These are phyloP conservation scores for Boletus subcaerulescens DNA, from an alignment of 768 basidiomycete species.

Conservation along the genomic window DNA sequence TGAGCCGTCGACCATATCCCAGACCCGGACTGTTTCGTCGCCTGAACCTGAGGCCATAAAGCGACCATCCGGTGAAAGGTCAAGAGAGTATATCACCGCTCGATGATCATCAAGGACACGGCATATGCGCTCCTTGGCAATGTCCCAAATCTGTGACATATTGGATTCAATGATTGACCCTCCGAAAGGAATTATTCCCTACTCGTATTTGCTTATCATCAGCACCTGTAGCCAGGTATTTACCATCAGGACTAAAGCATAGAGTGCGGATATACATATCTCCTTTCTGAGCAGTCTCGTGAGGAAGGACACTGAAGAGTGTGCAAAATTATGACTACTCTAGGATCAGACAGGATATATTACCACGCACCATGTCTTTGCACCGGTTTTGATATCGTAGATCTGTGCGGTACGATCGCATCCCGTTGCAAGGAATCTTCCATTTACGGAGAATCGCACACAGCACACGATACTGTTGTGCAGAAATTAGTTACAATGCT, in stretches of 20 bases:
- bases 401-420: constrained; percentile 96
- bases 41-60: constrained; percentile 89
- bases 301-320: constrained; percentile 60
- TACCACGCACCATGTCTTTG: constrained; percentile 69
- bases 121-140: constrained; percentile 72
- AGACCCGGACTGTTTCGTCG: constrained; percentile 66
- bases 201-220: constrained; percentile 94
- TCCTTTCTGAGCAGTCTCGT: constrained; percentile 70
- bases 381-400: constrained; percentile 86
- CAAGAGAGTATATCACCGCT: constrained; percentile 92
- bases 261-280: constrained; percentile 90
- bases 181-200: constrained; percentile 20
- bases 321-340: constrained; percentile 8
- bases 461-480: constrained; percentile 73
- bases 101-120: constrained; percentile 84
- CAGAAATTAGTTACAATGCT: constrained; percentile 6
- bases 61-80: constrained; percentile 81
- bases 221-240: constrained; percentile 73
- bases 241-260: constrained; percentile 72
- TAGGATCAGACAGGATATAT: not conserved
- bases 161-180: constrained; percentile 7
- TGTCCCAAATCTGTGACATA: constrained; percentile 82
- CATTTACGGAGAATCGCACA: constrained; percentile 92
- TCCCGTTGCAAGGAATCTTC: constrained; percentile 89
- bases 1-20: constrained; percentile 50